phyloP scores from a whole-genome alignment of 2,329 filamentous ascomycete genomes.

The Pseudogymnoascus sp. region DNA sequence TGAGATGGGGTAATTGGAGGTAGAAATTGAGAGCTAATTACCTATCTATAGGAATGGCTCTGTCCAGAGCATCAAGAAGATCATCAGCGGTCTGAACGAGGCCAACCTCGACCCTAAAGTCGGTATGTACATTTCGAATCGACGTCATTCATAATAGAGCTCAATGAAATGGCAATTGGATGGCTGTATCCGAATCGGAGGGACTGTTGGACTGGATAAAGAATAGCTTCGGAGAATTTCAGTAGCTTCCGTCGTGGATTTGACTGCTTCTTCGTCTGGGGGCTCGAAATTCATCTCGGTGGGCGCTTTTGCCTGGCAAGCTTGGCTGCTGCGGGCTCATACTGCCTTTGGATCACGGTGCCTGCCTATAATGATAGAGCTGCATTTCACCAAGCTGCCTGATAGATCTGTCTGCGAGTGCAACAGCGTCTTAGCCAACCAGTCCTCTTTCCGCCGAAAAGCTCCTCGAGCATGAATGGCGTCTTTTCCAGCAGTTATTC shows the following conservation, averaged over 20 bases:
- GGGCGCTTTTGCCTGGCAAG: background rate
- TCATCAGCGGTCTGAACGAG: constrained; percentile 81
- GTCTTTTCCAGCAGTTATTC: background rate
- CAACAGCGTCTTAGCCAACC: background rate
- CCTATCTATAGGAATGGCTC: constrained; percentile 72
- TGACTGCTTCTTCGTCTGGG: background rate
- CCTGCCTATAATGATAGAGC: background rate
- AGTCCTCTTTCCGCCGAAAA: background rate
- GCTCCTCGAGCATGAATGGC: background rate
- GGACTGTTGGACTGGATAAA: background rate
- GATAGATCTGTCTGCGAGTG: background rate
- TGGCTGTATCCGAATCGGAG: background rate
- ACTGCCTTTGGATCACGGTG: background rate
- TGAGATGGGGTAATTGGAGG: background rate
- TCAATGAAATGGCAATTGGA: background rate
- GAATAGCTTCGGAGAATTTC: background rate
- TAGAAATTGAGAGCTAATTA: background rate
- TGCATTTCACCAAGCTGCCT: background rate
- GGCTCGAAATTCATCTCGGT: background rate
- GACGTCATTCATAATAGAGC: constrained; percentile 6
- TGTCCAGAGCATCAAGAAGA: constrained; percentile 78
- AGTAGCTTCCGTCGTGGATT: background rate
- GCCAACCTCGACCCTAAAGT: constrained; percentile 69
- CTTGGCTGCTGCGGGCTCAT: background rate
- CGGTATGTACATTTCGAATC: constrained; percentile 43